Evolutionary conservation across 805 yeast species (phyloP).

Genomic region (Cyberlindnera amylophila): DNA sequence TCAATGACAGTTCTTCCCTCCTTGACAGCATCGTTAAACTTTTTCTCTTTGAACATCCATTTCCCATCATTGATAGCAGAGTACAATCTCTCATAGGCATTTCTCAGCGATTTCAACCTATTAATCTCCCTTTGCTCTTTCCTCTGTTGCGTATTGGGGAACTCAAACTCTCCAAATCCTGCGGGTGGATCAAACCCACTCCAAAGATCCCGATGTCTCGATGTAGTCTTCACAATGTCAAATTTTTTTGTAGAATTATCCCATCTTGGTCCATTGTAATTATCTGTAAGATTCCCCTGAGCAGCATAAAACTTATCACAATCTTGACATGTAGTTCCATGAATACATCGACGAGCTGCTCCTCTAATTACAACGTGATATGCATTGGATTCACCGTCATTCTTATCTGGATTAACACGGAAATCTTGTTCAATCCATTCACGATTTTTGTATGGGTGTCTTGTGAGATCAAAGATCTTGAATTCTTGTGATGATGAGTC

Average conservation of each 20-base stretch:
- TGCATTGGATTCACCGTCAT: constrained; percentile 29
- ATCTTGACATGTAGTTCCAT: constrained; percentile 32
- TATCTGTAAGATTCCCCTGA: constrained; percentile 26
- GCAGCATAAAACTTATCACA: constrained; percentile 32
- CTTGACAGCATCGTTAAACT: constrained; percentile 36
- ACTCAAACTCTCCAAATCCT: constrained; percentile 56
- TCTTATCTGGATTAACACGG: constrained; percentile 32
- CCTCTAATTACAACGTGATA: constrained; percentile 35
- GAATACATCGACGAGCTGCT: constrained; percentile 29
- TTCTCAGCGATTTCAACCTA: constrained; percentile 30
- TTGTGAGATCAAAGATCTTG: background rate
- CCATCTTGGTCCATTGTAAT: constrained; percentile 30
- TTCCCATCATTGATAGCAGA: constrained; percentile 40
- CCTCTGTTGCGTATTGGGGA: constrained; percentile 53
- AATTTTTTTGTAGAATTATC: constrained; percentile 10
- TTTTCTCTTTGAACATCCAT: constrained; percentile 43
- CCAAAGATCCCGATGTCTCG: constrained; percentile 27
- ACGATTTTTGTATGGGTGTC: constrained; percentile 21
- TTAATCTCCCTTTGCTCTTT: constrained; percentile 32
- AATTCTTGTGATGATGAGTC: constrained; percentile 15
- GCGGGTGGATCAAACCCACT: constrained; percentile 47
- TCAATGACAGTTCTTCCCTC: constrained; percentile 12
- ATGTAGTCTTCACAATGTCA: constrained; percentile 21
- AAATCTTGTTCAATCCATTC: constrained; percentile 39
- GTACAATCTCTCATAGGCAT: constrained; percentile 41